A percentile compares a stretch with the other conserved stretches of the same genome.
Conservation (phyloP, 2,329 filamentous ascomycete species). For the Colletotrichum tropicicola region DNA sequence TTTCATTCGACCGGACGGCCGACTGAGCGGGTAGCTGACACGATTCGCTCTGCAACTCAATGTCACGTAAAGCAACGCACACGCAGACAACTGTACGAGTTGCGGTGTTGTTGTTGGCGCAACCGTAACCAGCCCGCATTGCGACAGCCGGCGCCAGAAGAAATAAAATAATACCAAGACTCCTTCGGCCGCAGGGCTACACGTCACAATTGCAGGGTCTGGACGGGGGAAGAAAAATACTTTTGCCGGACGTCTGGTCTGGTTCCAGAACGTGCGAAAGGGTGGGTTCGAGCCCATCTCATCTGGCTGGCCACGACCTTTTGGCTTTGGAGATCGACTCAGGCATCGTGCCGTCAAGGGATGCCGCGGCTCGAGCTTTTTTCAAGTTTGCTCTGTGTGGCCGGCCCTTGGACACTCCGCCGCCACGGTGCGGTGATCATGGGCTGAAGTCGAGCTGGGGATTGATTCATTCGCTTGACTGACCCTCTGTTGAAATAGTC, state of each 20-base stretch:
- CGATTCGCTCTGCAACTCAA: conserved; percentile 16
- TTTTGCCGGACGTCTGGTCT: conserved; percentile 23
- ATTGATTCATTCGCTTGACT: conserved; percentile 8
- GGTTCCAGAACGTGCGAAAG: conserved; percentile 25
- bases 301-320: conserved; percentile 11
- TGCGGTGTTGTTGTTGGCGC: not conserved
- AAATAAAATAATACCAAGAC: not conserved
- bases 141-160: too few species aligned
- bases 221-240: conserved; percentile 13
- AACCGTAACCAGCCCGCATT: not conserved
- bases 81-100: not conserved
- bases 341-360: conserved; percentile 15
- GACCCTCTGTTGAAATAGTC: conserved; percentile 4
- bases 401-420: not conserved
- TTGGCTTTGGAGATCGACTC: conserved; percentile 24
- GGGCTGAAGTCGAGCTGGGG: not conserved
- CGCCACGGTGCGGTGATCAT: not conserved
- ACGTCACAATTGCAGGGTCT: conserved; percentile 28
- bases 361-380: conserved; percentile 16
- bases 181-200: conserved; percentile 2
- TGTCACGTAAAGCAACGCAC: conserved; percentile 17
- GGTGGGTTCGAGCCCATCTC: conserved; percentile 22
- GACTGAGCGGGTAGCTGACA: not conserved
- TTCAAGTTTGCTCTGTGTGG: not conserved
- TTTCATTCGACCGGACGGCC: not conserved